Evolutionary conservation across 129 eudicot species (phyloP), one percentile per base, ranked within the genome.

Genomic region (Logfia minima): DNA sequence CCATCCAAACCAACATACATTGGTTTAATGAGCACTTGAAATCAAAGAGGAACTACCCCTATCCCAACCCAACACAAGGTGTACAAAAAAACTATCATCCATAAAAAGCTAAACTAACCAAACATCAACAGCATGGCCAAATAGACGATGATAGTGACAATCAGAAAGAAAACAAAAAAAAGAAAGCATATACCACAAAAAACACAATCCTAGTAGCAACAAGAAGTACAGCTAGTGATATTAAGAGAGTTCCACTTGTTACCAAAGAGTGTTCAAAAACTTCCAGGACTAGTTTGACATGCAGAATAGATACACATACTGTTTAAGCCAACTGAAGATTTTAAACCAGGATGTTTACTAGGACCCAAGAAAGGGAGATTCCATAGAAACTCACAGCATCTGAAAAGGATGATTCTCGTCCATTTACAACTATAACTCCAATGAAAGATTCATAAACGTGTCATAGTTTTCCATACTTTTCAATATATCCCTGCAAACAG

Each of bases 401-500:
- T 78, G 45, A 71, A 19, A 56, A 72, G 63, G 66, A 24, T 64
- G 53, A 45, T 74, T 75, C 22, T 65, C 53, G 31, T 71, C 69
- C 28, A 32, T 26, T 10, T 45, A 45, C 53, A 65, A 41, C 68
- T 17, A 56, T 43, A 77, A 58, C 80, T 29, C 51, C 43, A 62
- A 35, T 23, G 56, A 29, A 82, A 70, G 55, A 53, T 16, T 21
- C 28, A 56, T 75, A 71, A 66, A 68, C 75, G 53, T 59, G 70
- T 90, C 90, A 90, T 13, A 31, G 52, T 84, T 88, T 90, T 23
- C 94, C 96, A 87, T 88, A 91, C 79, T 87, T 89, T 22, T 80
- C 87, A 51, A 90, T 84, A 58, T 91, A 91, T 34, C 80, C 98
- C 96, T 92, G 98, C 89, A 87, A 72, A 39, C 37, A 83, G 6